Evolutionary conservation across 768 basidiomycete genomes (phyloP).

Genomic region (Guyanaporus albipodus): DNA sequence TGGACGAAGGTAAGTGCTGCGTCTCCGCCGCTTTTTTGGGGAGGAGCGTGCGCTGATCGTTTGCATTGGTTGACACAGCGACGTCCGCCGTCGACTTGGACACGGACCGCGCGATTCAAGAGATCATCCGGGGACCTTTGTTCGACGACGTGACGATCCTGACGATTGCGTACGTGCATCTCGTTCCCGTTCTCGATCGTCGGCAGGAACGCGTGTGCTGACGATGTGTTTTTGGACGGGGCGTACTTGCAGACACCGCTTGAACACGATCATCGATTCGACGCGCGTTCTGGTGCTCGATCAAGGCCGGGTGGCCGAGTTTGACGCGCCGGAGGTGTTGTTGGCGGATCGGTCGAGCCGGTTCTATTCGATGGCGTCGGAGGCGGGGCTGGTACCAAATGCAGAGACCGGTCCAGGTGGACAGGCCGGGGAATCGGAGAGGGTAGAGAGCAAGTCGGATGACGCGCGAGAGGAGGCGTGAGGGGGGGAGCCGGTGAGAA

Average conservation of each 20-base stretch:
- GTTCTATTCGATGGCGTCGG: conserved; percentile 61
- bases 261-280: conserved; percentile 83
- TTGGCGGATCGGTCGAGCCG: conserved; percentile 52
- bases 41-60: too few species aligned
- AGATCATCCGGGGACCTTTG: conserved; percentile 75
- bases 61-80: conserved; percentile 41
- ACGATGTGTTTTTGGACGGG: background rate
- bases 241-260: conserved; percentile 56
- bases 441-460: background rate
- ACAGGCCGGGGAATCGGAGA: background rate
- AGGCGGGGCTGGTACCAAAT: conserved; percentile 49
- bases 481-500: background rate
- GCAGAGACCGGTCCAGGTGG: background rate
- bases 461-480: background rate
- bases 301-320: conserved; percentile 78
- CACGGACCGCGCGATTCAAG: conserved; percentile 85
- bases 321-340: conserved; percentile 64
- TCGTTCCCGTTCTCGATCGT: background rate
- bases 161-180: conserved; percentile 74
- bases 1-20: conserved; percentile 76
- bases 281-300: conserved; percentile 81
- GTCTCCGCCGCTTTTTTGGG: background rate
- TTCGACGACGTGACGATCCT: conserved; percentile 79
- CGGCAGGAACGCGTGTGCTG: background rate
- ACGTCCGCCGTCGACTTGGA: conserved; percentile 90